A percentile compares a stretch with the other conserved stretches of the same genome.
These are phyloP conservation scores for Blastobotrys parvus DNA, from an alignment of 805 yeast species.

Conservation along the genomic window DNA sequence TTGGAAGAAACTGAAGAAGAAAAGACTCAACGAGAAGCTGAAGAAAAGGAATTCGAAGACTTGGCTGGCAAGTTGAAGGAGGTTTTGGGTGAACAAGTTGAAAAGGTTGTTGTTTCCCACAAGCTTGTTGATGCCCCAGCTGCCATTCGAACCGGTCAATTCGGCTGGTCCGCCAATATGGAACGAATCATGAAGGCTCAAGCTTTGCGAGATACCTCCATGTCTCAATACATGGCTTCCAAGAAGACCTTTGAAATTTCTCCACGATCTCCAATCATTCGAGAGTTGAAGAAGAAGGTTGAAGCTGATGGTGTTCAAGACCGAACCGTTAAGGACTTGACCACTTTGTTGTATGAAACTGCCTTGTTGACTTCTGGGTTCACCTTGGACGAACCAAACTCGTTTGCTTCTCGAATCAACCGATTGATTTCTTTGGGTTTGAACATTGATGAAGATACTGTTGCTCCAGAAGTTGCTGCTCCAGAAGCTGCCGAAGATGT, in stretches of 20 bases:
- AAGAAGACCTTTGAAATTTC: slow-evolving; percentile 99
- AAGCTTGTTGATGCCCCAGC: slow-evolving; percentile 98
- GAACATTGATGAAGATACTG: slow-evolving; percentile 90
- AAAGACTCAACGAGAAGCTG: slow-evolving; percentile 89
- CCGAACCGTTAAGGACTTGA: slow-evolving; percentile 96
- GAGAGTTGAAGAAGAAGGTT: slow-evolving; percentile 93
- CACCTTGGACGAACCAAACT: slow-evolving; percentile 96
- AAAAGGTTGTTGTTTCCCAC: slow-evolving; percentile 97
- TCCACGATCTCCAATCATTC: slow-evolving; percentile 91
- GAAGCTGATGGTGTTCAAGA: slow-evolving; percentile 97
- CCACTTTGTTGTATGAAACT: slow-evolving; percentile 93
- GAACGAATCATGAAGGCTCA: slow-evolving; percentile 99
- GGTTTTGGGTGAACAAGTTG: slow-evolving; percentile 96
- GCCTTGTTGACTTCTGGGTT: slow-evolving; percentile 98
- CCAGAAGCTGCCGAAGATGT: slow-evolving; percentile 43
- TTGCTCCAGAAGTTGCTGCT: slow-evolving; percentile 36
- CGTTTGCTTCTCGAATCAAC: slow-evolving; percentile 96
- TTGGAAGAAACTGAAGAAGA: slow-evolving; percentile 95
- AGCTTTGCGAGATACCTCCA: slow-evolving; percentile 96
- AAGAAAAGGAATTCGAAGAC: slow-evolving; percentile 83
- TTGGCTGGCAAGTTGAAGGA: slow-evolving; percentile 95
- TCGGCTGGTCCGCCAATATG: slow-evolving; percentile 99
- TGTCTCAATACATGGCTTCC: slow-evolving; percentile 99
- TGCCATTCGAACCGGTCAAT: slow-evolving; percentile 99
- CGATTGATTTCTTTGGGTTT: slow-evolving; percentile 96